Evolutionary conservation across 2,329 filamentous ascomycete species (phyloP).

Genomic region (Nemania bipapillata): DNA sequence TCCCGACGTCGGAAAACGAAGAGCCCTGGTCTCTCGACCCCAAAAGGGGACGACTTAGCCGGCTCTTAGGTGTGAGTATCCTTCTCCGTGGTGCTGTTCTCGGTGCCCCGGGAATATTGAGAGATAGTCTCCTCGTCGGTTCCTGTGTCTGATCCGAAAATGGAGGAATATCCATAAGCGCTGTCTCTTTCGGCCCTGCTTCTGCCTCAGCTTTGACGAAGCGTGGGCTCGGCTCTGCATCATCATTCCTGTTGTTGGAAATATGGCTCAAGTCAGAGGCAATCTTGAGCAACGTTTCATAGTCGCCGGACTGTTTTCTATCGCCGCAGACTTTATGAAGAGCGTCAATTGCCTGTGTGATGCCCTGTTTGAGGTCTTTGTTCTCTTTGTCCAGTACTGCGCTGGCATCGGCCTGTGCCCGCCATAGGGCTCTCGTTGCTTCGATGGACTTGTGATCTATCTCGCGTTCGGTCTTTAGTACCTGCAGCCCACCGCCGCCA

Average conservation of each 20-base stretch:
- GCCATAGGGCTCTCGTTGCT: not conserved
- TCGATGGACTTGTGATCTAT: not conserved
- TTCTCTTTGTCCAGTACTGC: constrained; percentile 8
- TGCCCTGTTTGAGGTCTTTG: not conserved
- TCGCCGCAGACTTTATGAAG: not conserved
- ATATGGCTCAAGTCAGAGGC: not conserved
- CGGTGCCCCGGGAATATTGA: not conserved
- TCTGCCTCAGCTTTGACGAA: not conserved
- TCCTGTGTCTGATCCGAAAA: not conserved
- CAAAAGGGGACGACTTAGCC: not conserved
- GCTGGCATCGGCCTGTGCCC: constrained; percentile 1
- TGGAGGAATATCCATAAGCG: not conserved
- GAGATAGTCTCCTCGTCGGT: not conserved
- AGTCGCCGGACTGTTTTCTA: not conserved
- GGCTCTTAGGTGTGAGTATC: not conserved
- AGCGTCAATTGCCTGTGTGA: constrained; percentile 6
- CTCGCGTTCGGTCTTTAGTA: not conserved
- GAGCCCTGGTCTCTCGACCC: not conserved
- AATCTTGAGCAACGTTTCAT: not conserved
- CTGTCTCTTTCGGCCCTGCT: not conserved
- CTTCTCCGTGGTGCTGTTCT: not conserved
- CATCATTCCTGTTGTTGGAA: not conserved
- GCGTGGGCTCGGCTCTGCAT: not conserved
- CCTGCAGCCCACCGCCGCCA: too few relatives aligned
- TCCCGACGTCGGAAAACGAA: not conserved